Evolutionary conservation across 2,329 filamentous ascomycete genomes (phyloP), one percentile per base, ranked within the genome.

Genomic region (Aureobasidium namibiae): DNA sequence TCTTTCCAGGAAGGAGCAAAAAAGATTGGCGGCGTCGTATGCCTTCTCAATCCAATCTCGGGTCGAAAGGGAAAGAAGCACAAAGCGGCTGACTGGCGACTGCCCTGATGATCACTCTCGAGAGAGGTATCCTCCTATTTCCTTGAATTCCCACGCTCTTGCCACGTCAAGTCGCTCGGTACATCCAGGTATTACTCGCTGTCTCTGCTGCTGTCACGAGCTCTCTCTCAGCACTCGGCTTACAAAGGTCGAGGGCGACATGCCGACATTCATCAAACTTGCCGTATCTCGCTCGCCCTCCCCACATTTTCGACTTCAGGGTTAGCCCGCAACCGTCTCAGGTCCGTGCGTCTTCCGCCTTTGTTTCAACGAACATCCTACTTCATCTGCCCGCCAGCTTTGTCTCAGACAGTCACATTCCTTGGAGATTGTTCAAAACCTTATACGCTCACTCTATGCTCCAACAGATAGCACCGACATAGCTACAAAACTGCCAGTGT

Each of bases 1-100:
- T 11, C 34, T 38, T 36, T 39, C n/a, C 24, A 54, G 50, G 50
- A 33, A 42, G 50, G 50, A 54, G 39, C 52, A 24, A 44, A 39
- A 54, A 39, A 54, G 50, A 54, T 54, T 54, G 50, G 50, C 50
- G 50, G 36, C 50, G 50, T 54, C 50, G 50, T 54, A 54, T 54
- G 50, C 50, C 46, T 11, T 54, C 44, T 16, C 24, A 54, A 9
- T 56, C 52, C 52, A 56, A 56, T 56, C 39, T 44, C 38, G 38
- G 38, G 52, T 56, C 52, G 52, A 56, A 44, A 45, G 52, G 52
- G 52, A 45, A 56, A 56, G 52, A 54, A 54, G 50, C 50, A 54
- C 50, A 52, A 52, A 39, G 48, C 48, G 48, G 48, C 48, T 52
- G 48, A 39, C 48, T 52, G 41, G 48, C 48, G 34, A 52, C 34